A percentile compares a stretch with the other conserved stretches of the same genome.
These are phyloP conservation scores for Fusarium dimerum DNA, from an alignment of 2,329 filamentous ascomycete genomes.

Conservation along the genomic window DNA sequence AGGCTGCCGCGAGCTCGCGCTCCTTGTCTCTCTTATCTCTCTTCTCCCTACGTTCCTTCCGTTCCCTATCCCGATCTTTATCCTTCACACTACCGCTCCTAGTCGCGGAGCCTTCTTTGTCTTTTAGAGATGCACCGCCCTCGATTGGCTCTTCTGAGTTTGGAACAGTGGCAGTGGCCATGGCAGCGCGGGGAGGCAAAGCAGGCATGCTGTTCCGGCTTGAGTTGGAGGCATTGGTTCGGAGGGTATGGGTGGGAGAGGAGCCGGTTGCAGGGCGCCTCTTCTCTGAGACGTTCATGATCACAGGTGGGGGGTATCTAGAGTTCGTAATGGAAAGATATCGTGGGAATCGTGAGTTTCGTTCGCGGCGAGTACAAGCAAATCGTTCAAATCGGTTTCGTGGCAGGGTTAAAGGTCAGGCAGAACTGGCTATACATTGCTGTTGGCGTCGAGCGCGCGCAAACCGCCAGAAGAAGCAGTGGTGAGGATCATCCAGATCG, in stretches of 20 bases:
- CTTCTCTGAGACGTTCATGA: constrained; percentile 47
- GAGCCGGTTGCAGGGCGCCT: constrained; percentile 39
- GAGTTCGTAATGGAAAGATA: constrained; percentile 1
- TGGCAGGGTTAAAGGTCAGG: constrained; percentile 28
- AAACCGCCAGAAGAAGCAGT: constrained; percentile 4
- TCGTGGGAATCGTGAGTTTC: constrained; percentile 6
- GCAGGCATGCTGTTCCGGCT: constrained; percentile 33
- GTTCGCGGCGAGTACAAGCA: constrained; percentile 6
- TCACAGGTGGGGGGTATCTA: neutral
- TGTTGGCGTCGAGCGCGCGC: constrained; percentile 21
- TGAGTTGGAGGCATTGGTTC: constrained; percentile 31
- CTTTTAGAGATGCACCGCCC: constrained; percentile 26
- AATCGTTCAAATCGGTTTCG: constrained; percentile 27
- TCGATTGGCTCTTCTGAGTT: constrained; percentile 28
- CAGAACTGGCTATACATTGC: constrained; percentile 34
- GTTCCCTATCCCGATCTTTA: constrained; percentile 30
- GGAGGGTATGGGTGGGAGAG: constrained; percentile 22
- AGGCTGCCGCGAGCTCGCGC: constrained; percentile 31
- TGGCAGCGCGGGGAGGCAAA: constrained; percentile 33
- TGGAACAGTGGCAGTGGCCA: constrained; percentile 23
- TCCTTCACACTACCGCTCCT: constrained; percentile 36
- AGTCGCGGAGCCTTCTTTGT: constrained; percentile 30
- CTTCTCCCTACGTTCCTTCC: constrained; percentile 28
- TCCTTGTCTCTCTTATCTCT: constrained; percentile 26
- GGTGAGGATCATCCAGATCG: neutral